A percentile compares a stretch with the other conserved stretches of the same genome.
These are phyloP conservation scores for Henckelia pumila DNA, from an alignment of 257 asterid species.

Conservation along the genomic window DNA sequence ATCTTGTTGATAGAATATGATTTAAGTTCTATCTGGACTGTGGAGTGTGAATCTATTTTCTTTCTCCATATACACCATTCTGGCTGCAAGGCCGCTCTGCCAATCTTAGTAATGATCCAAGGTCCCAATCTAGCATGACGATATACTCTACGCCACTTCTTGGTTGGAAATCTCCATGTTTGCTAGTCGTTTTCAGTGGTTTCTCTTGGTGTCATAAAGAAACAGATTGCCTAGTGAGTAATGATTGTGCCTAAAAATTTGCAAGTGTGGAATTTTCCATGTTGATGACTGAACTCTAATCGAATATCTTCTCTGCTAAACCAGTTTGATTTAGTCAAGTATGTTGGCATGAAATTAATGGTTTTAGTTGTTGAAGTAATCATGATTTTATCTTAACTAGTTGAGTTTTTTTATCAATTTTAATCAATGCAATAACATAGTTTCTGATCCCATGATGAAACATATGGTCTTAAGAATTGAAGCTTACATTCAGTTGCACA, in stretches of 20 bases:
- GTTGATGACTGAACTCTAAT: neutral
- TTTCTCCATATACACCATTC: neutral
- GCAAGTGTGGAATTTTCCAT: neutral
- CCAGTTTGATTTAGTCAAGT: neutral
- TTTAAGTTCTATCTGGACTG: neutral
- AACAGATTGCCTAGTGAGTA: neutral
- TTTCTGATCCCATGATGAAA: neutral
- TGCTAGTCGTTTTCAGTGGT: neutral
- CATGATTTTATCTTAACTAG: neutral
- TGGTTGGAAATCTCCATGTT: neutral
- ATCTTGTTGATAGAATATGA: slow-evolving; percentile 73
- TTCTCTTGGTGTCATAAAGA: neutral
- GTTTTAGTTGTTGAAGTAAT: neutral
- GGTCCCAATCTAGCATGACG: neutral
- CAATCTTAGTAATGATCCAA: slow-evolving; percentile 13
- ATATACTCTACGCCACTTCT: neutral
- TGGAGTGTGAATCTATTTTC: neutral
- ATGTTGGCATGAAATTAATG: neutral
- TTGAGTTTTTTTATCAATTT: neutral
- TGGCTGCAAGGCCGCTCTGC: slow-evolving; percentile 41
- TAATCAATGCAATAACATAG: no score
- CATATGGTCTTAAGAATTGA: neutral
- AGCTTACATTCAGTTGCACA: neutral
- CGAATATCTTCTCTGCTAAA: neutral
- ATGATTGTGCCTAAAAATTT: no score